phyloP scores from a whole-genome alignment of 768 basidiomycete species.

The Trametes meyenii region DNA sequence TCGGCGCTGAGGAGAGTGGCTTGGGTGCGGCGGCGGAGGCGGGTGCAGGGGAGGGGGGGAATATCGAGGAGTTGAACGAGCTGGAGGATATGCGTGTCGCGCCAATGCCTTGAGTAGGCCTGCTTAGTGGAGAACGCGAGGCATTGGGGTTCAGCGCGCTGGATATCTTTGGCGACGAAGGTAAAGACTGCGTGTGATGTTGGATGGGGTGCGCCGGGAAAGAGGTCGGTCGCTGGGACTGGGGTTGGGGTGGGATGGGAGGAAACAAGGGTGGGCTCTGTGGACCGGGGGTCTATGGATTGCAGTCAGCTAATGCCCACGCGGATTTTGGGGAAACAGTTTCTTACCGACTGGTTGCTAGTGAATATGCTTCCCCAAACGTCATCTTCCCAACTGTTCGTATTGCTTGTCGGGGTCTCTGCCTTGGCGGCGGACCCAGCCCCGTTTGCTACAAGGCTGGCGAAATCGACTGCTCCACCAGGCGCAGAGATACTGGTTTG shows the following conservation, averaged over 20 bases:
- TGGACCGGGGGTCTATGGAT: slow-evolving; percentile 16
- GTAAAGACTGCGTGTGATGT: slow-evolving; percentile 39
- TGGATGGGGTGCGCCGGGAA: slow-evolving; percentile 22
- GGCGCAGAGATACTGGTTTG: slow-evolving; percentile 36
- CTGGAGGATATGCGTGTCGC: slow-evolving; percentile 40
- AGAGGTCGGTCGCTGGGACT: slow-evolving; percentile 20
- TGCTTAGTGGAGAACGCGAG: slow-evolving; percentile 19
- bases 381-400: slow-evolving; percentile 74
- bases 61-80: slow-evolving; percentile 38
- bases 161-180: slow-evolving; percentile 40
- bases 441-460: slow-evolving; percentile 67
- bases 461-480: slow-evolving; percentile 77
- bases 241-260: slow-evolving; percentile 17
- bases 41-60: slow-evolving; percentile 22
- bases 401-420: slow-evolving; percentile 43
- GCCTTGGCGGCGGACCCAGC: slow-evolving; percentile 49
- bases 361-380: slow-evolving; percentile 81
- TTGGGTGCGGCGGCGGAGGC: background rate
- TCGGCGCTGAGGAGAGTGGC: background rate
- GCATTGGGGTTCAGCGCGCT: slow-evolving; percentile 22
- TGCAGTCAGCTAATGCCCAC: background rate
- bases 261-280: slow-evolving; percentile 35
- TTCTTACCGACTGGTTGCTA: slow-evolving; percentile 40
- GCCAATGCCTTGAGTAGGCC: slow-evolving; percentile 36
- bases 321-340: background rate